Percentiles rank a stretch among this genome's conserved stretches.
phyloP scores from a whole-genome alignment of 1,284 basidiomycete species.

The Puccinia hordei region DNA sequence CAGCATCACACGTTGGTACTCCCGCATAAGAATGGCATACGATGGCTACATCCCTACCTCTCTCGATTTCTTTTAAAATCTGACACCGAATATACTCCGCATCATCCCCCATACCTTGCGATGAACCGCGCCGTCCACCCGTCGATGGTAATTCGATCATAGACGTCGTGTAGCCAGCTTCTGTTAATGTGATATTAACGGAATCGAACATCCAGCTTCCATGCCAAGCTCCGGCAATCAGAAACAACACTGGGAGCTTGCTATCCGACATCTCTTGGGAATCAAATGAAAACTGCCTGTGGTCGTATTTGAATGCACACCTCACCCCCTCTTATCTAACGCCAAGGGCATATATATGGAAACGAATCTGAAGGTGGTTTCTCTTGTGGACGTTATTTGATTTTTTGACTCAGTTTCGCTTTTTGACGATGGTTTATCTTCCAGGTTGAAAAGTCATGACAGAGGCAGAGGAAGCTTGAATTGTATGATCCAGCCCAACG shows the following conservation, averaged over 20 bases:
- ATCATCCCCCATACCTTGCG: constrained; percentile 24
- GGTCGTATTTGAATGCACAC: not conserved
- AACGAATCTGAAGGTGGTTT: not conserved
- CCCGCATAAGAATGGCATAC: constrained; percentile 52
- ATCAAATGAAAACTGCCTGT: not conserved
- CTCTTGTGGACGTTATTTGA: not conserved
- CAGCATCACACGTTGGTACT: constrained; percentile 42
- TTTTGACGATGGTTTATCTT: not conserved
- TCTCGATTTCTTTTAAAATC: constrained; percentile 43
- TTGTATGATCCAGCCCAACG: not conserved
- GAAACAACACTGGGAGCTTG: constrained; percentile 32
- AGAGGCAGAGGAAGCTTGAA: not conserved
- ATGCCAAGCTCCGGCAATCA: constrained; percentile 43
- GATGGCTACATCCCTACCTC: constrained; percentile 50
- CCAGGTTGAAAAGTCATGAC: not conserved
- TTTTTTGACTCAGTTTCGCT: not conserved
- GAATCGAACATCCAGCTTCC: constrained; percentile 45
- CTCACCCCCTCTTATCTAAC: not conserved
- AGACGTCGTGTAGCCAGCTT: constrained; percentile 26
- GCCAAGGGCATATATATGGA: not conserved
- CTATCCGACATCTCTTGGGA: constrained; percentile 4
- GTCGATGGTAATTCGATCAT: constrained; percentile 31
- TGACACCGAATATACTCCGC: constrained; percentile 29
- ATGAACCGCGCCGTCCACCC: constrained; percentile 7
- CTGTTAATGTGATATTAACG: constrained; percentile 12